phyloP scores from a whole-genome alignment of 2,329 filamentous ascomycete genomes.

The Aureobasidium zeae region DNA sequence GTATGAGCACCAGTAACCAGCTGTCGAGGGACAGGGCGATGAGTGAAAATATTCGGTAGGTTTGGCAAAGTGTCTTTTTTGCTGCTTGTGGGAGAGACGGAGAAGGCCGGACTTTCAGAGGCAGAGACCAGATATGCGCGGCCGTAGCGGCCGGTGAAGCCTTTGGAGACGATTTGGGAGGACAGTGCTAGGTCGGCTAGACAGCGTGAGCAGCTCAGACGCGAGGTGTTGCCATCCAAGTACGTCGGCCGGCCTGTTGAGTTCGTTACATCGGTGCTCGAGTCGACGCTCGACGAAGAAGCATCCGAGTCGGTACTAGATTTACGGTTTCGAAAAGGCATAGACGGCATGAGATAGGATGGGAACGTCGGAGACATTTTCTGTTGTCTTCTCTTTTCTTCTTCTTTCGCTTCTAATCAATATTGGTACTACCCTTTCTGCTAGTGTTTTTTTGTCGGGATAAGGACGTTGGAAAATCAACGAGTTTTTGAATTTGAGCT shows the following conservation, averaged over 20 bases:
- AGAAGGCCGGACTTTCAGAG: slow-evolving; percentile 8
- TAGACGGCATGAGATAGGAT: slow-evolving; percentile 42
- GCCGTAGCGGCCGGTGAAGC: slow-evolving; percentile 56
- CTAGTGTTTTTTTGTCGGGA: too few relatives aligned
- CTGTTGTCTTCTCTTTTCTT: too few relatives aligned
- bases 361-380: slow-evolving; percentile 35
- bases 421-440: too few relatives aligned
- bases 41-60: slow-evolving; percentile 51
- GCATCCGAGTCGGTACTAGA: slow-evolving; percentile 31
- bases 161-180: slow-evolving; percentile 53
- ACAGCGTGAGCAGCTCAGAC: slow-evolving; percentile 51
- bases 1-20: slow-evolving; percentile 56
- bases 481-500: too few relatives aligned
- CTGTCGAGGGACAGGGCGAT: slow-evolving; percentile 48
- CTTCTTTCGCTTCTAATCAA: too few relatives aligned
- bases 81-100: slow-evolving; percentile 14
- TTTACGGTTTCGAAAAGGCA: slow-evolving; percentile 40
- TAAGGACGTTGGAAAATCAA: too few relatives aligned
- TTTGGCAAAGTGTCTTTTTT: slow-evolving; percentile 26
- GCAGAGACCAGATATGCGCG: slow-evolving; percentile 54
- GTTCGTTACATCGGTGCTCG: slow-evolving; percentile 19
- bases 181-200: slow-evolving; percentile 50
- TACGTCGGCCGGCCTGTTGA: slow-evolving; percentile 27
- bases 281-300: slow-evolving; percentile 28
- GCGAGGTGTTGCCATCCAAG: slow-evolving; percentile 41